Evolutionary conservation across 2,329 filamentous ascomycete genomes (phyloP), one percentile per base, ranked within the genome.

Genomic region (Penicillium concentricum): DNA sequence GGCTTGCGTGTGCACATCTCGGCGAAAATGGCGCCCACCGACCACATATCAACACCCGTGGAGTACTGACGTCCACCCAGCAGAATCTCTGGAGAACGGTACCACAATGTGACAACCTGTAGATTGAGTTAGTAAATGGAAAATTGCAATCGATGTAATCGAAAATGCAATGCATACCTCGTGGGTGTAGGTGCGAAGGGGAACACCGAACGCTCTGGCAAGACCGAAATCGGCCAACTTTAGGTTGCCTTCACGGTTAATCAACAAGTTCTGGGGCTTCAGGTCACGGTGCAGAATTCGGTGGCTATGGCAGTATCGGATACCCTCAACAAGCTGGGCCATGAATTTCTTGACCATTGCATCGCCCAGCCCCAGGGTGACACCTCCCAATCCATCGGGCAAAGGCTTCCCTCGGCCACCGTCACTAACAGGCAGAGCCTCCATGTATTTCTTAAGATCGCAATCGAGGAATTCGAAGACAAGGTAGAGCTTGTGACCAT

Each of bases 1-100:
- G 92, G 91, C 78, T 95, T 96, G 69, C 91, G 86, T 2, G 92
- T 96, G 77, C 91, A 95, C 92, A 96, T 96, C 76, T 96, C 92
- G 10, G 92, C 92, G 74, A 96, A 96, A 75, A 96, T 96, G 75
- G 91, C 94, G 60, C 92, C 92, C 48, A 92, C 87, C 32, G 90
- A 94, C 92, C 92, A 96, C 90, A 96, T 96, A 71, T 96, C 92
- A 41, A 96, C 91, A 56, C 92, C 92, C 15, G 92, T 96, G 15
- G 90, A 94, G 78, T 96, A 96, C 74, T 96, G 91, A 51, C 92
- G 87, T 56, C 92, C 91, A 71, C 92, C 92, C 2, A 96, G 85
- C 20, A 96, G 82, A 75, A 96, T 95, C 74, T 96, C 92, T 1
- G 92, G 92, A 9, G 91, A 84, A 60, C 92, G 88, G 74, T 96